These are phyloP conservation scores for Pleurotus salmoneostramineus DNA, from an alignment of 768 basidiomycete species.

Conservation along the genomic window DNA sequence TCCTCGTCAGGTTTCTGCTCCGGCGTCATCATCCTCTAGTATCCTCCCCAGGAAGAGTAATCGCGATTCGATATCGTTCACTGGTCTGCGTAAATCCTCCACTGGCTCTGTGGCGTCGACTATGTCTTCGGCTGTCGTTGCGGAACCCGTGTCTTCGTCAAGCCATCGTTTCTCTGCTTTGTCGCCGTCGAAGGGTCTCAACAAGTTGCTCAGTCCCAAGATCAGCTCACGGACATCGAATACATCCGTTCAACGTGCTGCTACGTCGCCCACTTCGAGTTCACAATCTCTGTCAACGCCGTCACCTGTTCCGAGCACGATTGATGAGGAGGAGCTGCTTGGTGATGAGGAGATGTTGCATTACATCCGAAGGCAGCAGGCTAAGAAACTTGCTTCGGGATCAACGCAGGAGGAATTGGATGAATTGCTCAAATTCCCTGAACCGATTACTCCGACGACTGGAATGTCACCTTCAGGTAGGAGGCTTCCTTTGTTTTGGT, in stretches of 20 bases:
- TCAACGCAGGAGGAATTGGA: slow-evolving; percentile 86
- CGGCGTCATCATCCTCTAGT: slow-evolving; percentile 39
- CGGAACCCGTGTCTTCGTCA: slow-evolving; percentile 29
- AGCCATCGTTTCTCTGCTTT: slow-evolving; percentile 76
- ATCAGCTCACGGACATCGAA: slow-evolving; percentile 56
- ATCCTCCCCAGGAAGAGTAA: slow-evolving; percentile 59
- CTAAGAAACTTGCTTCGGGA: slow-evolving; percentile 80
- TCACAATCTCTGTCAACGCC: slow-evolving; percentile 79
- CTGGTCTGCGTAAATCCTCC: slow-evolving; percentile 76
- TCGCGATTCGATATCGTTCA: slow-evolving; percentile 78
- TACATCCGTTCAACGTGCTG: slow-evolving; percentile 47
- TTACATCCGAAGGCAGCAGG: slow-evolving; percentile 87
- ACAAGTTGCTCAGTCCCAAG: slow-evolving; percentile 76
- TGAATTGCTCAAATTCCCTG: slow-evolving; percentile 87
- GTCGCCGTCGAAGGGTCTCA: slow-evolving; percentile 77
- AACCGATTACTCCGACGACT: slow-evolving; percentile 70
- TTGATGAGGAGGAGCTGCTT: slow-evolving; percentile 82
- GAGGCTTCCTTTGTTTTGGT: slow-evolving; percentile 15
- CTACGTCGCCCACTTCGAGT: slow-evolving; percentile 63
- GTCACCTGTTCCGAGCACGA: slow-evolving; percentile 72
- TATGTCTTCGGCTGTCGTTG: slow-evolving; percentile 45
- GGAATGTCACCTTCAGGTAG: slow-evolving; percentile 69
- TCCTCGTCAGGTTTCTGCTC: slow-evolving; percentile 58
- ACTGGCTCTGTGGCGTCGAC: slow-evolving; percentile 76
- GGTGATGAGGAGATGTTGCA: slow-evolving; percentile 98